phyloP scores from a whole-genome alignment of 371 early-diverging fungal species.

The Coemansia sp. region DNA sequence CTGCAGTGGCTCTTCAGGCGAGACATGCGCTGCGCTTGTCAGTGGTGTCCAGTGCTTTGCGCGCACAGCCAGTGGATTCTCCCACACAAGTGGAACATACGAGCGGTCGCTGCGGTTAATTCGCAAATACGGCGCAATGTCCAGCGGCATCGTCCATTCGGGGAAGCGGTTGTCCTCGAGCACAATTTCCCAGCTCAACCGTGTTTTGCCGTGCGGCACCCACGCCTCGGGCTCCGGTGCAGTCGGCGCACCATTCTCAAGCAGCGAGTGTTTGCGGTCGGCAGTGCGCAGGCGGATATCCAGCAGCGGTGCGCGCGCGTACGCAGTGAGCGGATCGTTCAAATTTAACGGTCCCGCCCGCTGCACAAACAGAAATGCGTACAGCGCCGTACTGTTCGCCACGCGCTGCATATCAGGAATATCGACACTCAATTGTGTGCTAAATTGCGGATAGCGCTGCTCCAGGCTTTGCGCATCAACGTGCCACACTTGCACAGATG shows the following conservation, averaged over 20 bases:
- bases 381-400: slow-evolving; percentile 23
- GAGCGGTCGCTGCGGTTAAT: slow-evolving; percentile 9
- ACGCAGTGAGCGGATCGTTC: slow-evolving; percentile 22
- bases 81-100: slow-evolving; percentile 53
- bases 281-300: slow-evolving; percentile 23
- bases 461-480: slow-evolving; percentile 26
- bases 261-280: slow-evolving; percentile 32
- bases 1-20: slow-evolving; percentile 26
- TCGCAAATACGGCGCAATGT: slow-evolving; percentile 34
- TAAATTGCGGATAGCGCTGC: slow-evolving; percentile 21
- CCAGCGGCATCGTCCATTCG: slow-evolving; percentile 46
- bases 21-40: slow-evolving; percentile 24
- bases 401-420: slow-evolving; percentile 28
- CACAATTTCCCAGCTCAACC: slow-evolving; percentile 48
- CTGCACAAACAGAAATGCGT: slow-evolving; percentile 43
- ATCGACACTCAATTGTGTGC: slow-evolving; percentile 8
- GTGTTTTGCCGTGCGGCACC: slow-evolving; percentile 49
- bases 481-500: slow-evolving; percentile 36
- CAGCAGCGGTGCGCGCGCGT: slow-evolving; percentile 33
- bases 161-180: slow-evolving; percentile 47
- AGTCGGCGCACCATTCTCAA: slow-evolving; percentile 3
- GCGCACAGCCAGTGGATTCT: slow-evolving; percentile 51
- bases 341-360: slow-evolving; percentile 18
- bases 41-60: slow-evolving; percentile 43
- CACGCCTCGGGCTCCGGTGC: slow-evolving; percentile 1